Conservation (phyloP, 345 rosid species). For the Sisymbrium altissimum region DNA sequence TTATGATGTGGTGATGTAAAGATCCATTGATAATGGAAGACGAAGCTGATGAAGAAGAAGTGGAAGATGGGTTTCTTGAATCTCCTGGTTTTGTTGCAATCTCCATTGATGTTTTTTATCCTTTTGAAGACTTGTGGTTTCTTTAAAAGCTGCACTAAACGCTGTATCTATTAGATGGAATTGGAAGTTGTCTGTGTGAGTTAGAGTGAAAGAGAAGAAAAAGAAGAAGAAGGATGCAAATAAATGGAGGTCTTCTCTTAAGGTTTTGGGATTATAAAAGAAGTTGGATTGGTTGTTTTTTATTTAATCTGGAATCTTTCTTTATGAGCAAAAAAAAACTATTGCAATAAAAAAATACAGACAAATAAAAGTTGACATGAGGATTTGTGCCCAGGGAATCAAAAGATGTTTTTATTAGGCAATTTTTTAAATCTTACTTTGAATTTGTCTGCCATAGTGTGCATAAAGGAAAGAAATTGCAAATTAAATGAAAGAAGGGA, state of each 20-base stretch:
- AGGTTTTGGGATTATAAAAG: constrained; percentile 38
- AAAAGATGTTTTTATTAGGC: constrained; percentile 37
- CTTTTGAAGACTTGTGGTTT: constrained; percentile 32
- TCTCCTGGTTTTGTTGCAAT: constrained; percentile 41
- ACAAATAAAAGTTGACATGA: constrained; percentile 33
- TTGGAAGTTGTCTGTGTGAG: not conserved
- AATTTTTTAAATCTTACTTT: constrained; percentile 25
- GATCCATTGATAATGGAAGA: constrained; percentile 35
- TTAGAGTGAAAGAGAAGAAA: constrained; percentile 31
- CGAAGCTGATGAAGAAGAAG: constrained; percentile 27
- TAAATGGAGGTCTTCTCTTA: constrained; percentile 17
- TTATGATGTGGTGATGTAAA: constrained; percentile 47
- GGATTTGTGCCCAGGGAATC: constrained; percentile 36
- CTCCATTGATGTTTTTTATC: constrained; percentile 43
- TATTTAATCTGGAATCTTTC: constrained; percentile 30
- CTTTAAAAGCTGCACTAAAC: constrained; percentile 41
- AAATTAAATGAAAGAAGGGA: not conserved
- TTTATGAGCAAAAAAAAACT: constrained; percentile 7
- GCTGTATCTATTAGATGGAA: not conserved
- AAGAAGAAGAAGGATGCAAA: too few relatives aligned
- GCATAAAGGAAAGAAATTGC: constrained; percentile 13
- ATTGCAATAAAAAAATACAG: not conserved
- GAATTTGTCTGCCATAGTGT: constrained; percentile 36
- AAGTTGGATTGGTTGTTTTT: constrained; percentile 29
- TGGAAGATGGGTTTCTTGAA: constrained; percentile 44